Percentiles rank a stretch among this genome's conserved stretches.
phyloP scores from a whole-genome alignment of 2,329 filamentous ascomycete species.

The Colletotrichum sidae region DNA sequence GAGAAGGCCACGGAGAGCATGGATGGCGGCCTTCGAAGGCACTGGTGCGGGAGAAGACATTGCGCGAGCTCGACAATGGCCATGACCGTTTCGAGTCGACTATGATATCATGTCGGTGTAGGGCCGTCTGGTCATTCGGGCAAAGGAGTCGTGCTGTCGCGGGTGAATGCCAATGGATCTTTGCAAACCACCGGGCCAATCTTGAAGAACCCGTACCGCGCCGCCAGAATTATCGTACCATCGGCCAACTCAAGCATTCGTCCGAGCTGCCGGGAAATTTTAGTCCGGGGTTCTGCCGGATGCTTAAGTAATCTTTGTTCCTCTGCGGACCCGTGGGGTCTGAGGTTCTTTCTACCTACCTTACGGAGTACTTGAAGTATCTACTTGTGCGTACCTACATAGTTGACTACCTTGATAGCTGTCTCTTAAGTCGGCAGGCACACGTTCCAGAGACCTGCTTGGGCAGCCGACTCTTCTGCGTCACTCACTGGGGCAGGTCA shows the following conservation, averaged over 20 bases:
- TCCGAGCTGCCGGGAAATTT: background rate
- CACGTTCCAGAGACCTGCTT: no score
- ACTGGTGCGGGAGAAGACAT: slow-evolving; percentile 62
- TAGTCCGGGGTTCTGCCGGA: background rate
- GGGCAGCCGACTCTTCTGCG: no score
- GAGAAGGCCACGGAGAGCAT: slow-evolving; percentile 66
- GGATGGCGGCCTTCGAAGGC: slow-evolving; percentile 66
- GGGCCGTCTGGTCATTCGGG: background rate
- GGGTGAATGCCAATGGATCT: slow-evolving; percentile 1
- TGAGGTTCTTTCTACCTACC: background rate
- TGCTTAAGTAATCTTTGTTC: no score
- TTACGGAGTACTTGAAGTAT: no score
- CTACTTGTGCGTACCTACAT: no score
- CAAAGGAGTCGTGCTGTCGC: slow-evolving; percentile 1
- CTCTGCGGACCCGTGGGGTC: no score
- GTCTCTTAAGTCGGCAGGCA: no score
- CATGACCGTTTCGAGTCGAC: slow-evolving; percentile 28
- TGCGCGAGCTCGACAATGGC: slow-evolving; percentile 32
- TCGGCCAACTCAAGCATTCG: background rate
- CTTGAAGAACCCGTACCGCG: slow-evolving; percentile 12
- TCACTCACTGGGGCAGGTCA: no score
- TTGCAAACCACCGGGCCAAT: slow-evolving; percentile 4
- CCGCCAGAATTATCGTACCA: slow-evolving; percentile 29
- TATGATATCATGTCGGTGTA: slow-evolving; percentile 25
- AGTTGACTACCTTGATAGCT: no score